Evolutionary conservation across 768 basidiomycete species (phyloP).

Genomic region (Leccinum ochraceum): DNA sequence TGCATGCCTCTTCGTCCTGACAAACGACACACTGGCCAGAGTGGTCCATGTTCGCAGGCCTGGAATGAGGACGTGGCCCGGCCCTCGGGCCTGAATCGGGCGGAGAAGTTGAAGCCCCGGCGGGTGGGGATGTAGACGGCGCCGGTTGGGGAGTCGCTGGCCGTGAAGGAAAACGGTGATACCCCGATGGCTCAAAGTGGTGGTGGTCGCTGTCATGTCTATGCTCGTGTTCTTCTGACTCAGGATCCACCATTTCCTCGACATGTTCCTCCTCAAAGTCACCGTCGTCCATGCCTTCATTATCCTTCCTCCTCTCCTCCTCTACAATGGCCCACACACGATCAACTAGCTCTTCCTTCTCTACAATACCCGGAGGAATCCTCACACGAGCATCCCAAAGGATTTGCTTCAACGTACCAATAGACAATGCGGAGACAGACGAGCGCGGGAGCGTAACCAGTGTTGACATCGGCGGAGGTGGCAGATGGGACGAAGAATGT

Average conservation of each 20-base stretch:
- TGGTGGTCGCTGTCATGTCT: constrained; percentile 8
- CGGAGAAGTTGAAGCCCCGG: constrained; percentile 30
- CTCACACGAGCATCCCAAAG: constrained; percentile 81
- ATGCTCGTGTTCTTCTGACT: constrained; percentile 15
- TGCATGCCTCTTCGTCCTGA: constrained; percentile 92
- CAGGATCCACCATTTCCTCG: constrained; percentile 19
- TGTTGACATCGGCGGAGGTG: constrained; percentile 58
- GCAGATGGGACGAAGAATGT: constrained; percentile 38
- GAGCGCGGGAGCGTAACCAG: constrained; percentile 63
- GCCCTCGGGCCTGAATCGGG: constrained; percentile 37
- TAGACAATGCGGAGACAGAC: constrained; percentile 59
- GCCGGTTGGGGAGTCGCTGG: constrained; percentile 13
- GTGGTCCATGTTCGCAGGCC: constrained; percentile 45
- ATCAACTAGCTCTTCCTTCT: constrained; percentile 81
- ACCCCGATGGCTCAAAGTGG: background rate
- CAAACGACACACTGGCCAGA: constrained; percentile 88
- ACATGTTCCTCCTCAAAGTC: constrained; percentile 16
- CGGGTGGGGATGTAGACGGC: constrained; percentile 19
- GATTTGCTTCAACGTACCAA: constrained; percentile 74
- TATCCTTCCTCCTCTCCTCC: constrained; percentile 57
- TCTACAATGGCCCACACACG: constrained; percentile 65
- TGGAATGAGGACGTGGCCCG: constrained; percentile 34
- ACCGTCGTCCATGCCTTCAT: constrained; percentile 37
- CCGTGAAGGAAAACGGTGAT: constrained; percentile 7
- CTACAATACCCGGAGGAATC: constrained; percentile 54